phyloP scores from a whole-genome alignment of 352 stramenopile genomes.

The Halophytophthora polymorphica region DNA sequence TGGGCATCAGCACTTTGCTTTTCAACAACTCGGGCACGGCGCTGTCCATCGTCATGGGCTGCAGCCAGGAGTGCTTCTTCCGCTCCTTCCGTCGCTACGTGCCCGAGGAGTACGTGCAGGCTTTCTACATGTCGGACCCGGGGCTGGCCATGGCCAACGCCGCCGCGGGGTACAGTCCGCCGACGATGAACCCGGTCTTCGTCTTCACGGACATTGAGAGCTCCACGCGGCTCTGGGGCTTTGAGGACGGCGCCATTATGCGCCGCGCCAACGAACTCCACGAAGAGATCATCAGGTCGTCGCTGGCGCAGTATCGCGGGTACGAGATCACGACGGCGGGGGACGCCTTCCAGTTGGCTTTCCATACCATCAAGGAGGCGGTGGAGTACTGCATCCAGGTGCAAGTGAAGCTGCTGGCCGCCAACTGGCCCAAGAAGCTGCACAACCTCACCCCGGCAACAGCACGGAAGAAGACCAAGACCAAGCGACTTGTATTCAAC shows the following conservation, averaged over 20 bases:
- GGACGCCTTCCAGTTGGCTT: slow-evolving; percentile 61
- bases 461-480: slow-evolving; percentile 30
- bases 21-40: slow-evolving; percentile 47
- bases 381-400: slow-evolving; percentile 56
- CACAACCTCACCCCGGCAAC: slow-evolving; percentile 37
- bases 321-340: slow-evolving; percentile 65
- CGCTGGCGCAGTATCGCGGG: slow-evolving; percentile 34
- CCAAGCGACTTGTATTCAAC: slow-evolving; percentile 44
- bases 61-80: slow-evolving; percentile 47
- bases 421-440: slow-evolving; percentile 42
- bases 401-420: slow-evolving; percentile 39
- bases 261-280: slow-evolving; percentile 47
- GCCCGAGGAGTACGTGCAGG: slow-evolving; percentile 42
- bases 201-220: no score
- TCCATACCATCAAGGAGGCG: slow-evolving; percentile 49
- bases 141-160: slow-evolving; percentile 27
- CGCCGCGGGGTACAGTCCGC: slow-evolving; percentile 20
- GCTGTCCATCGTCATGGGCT: slow-evolving; percentile 42
- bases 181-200: slow-evolving; percentile 46
- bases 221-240: slow-evolving; percentile 42
- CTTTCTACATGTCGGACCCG: slow-evolving; percentile 44
- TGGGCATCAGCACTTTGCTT: slow-evolving; percentile 37
- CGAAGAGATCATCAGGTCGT: slow-evolving; percentile 41
- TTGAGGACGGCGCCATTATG: slow-evolving; percentile 40
- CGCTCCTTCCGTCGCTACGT: slow-evolving; percentile 33